Percentiles rank a stretch among this genome's conserved stretches.
Evolutionary conservation across 176 grass and related monocot genomes (phyloP).

Genomic region (Saccharum spontaneum): DNA sequence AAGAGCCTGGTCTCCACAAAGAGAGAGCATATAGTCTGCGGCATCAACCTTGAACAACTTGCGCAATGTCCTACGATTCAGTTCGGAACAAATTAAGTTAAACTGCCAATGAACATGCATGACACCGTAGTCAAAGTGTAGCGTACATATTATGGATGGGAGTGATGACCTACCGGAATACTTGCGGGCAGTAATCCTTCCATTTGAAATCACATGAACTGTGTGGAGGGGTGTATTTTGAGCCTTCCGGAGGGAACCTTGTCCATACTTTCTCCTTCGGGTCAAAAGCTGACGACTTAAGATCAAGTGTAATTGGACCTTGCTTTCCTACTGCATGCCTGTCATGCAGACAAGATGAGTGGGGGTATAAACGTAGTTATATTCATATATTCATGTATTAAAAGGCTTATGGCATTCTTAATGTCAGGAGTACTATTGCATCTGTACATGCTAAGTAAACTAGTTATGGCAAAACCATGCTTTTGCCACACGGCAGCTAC

Average conservation of each 20-base stretch:
- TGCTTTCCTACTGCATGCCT: constrained; percentile 94
- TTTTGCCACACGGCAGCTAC: not conserved
- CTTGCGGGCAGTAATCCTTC: constrained; percentile 96
- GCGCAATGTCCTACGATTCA: constrained; percentile 74
- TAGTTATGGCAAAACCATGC: not conserved
- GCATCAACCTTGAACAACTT: constrained; percentile 95
- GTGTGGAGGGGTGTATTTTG: constrained; percentile 96
- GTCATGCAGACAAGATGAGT: constrained; percentile 13
- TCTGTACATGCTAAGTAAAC: not conserved
- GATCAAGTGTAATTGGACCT: constrained; percentile 67
- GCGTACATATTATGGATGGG: not conserved
- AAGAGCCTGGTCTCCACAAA: constrained; percentile 90
- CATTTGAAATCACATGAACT: constrained; percentile 95
- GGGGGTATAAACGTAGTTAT: not conserved
- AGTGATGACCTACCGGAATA: constrained; percentile 72
- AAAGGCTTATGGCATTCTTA: not conserved
- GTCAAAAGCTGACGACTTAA: constrained; percentile 91
- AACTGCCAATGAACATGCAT: not conserved
- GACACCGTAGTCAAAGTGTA: not conserved
- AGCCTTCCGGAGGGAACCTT: constrained; percentile 87
- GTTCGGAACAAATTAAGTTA: constrained; percentile 23
- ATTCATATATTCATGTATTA: not conserved
- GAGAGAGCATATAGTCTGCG: constrained; percentile 95
- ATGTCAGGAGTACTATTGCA: not conserved
- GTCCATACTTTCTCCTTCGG: constrained; percentile 92